Conservation (phyloP, 140 eudicot species). For the Eryngium alpinum region DNA sequence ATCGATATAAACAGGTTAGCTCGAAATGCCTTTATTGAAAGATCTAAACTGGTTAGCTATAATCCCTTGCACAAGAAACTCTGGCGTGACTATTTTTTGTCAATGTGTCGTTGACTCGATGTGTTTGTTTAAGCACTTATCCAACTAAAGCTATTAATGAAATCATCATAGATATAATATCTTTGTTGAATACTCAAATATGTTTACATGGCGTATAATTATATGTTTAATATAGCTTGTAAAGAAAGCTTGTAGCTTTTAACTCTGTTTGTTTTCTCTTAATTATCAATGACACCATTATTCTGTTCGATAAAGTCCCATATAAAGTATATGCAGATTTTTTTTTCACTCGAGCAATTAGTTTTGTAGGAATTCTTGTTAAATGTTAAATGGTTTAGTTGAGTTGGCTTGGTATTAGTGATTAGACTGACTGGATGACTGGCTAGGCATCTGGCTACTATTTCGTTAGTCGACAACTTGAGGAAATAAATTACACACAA, state of each 20-base stretch:
- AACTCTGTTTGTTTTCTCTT: not conserved
- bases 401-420: no score
- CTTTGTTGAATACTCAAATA: not conserved
- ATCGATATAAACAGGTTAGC: slow-evolving; percentile 71
- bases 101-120: no score
- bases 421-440: no score
- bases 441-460: no score
- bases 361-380: not conserved
- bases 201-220: not conserved
- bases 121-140: not conserved
- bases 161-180: not conserved
- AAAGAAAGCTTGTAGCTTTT: not conserved
- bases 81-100: not conserved
- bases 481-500: no score
- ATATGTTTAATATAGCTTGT: not conserved
- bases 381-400: no score
- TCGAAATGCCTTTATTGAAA: not conserved
- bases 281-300: not conserved
- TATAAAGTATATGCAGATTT: not conserved
- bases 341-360: not conserved
- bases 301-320: not conserved
- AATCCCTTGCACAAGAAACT: not conserved
- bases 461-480: no score
- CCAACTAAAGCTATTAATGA: not conserved
- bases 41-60: not conserved